Base-by-base conservation (phyloP, 441 rosid genomes). In the Adansonia madagascariensis region DNA sequence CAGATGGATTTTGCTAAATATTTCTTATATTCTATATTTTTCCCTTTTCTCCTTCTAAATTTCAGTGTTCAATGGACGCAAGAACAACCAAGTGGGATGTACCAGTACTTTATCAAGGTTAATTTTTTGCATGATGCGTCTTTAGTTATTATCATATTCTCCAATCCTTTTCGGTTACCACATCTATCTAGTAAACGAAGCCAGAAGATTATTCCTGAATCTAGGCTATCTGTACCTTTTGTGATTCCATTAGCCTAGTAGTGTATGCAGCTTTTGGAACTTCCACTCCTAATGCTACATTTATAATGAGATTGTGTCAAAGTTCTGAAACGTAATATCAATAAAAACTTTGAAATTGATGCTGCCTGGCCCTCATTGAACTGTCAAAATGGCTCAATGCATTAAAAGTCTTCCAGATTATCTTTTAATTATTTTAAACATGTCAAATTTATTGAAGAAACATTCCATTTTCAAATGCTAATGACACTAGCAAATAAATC, bases 71-170 rank as follows among this genome's bases (percentile, higher is more conserved):
- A 89, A 20, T 95, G 98, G 98, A 88, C 81, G 9, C 99, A 92
- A 83, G 90, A 86, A 80, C 79, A 92, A 17, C 94, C 94, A 7
- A 86, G 87, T 85, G 98, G 95, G 80, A 92, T 94, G 99, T 95
- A 94, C 84, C 98, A 95, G 84, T 95, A 95, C 76, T 95, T 95
- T 78, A 84, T 95, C 79, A 95, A 95, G 98, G 99, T 90, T 80
- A 68, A 75, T 75, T 65, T 76, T 67, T 68, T 46, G 12, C 35
- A 35, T 64, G 2, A 31, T 46, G 80, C 73, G 68, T 77, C 71
- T 12, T 55, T 31, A 69, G 65, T 57, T 39, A 31, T 52, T 73
- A 12, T 61, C 24, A 57, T 56, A 22, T 24, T 1, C 2, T 69
- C 12, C 43, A 14, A 49, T 69, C 10, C 10, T 1, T 2, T 22